A percentile compares a stretch with the other conserved stretches of the same genome.
Conservation (phyloP, 192 early-diverging fungal genomes). For the Backusella tarrabulga region DNA sequence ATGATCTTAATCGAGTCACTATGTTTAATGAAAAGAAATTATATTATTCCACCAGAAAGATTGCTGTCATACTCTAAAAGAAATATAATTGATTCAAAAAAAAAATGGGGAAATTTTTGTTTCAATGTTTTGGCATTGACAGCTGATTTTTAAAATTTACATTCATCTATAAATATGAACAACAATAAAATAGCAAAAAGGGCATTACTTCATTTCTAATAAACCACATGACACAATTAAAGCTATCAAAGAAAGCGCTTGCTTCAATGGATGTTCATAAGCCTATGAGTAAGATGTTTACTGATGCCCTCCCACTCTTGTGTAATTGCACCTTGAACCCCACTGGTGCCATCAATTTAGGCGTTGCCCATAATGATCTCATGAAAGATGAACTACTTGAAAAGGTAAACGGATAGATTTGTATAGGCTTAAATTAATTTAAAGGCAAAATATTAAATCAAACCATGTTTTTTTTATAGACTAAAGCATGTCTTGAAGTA, state of each 20-base stretch:
- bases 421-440: too few relatives aligned
- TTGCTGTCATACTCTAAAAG: neutral
- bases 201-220: neutral
- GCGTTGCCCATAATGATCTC: too few relatives aligned
- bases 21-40: neutral
- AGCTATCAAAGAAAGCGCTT: neutral
- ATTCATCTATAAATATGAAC: neutral
- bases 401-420: too few relatives aligned
- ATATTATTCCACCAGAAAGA: neutral
- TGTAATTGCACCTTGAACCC: conserved; percentile 43
- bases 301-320: neutral
- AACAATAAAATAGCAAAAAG: neutral
- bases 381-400: too few relatives aligned
- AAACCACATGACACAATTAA: neutral
- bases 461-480: neutral
- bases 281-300: neutral
- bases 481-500: too few relatives aligned
- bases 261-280: neutral
- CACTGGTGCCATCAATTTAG: conserved; percentile 76
- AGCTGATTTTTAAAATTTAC: neutral
- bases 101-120: neutral
- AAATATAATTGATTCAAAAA: neutral
- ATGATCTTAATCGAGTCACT: neutral
- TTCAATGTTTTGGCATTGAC: neutral
- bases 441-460: neutral